These are phyloP conservation scores for Pisolithus sp. DNA, from an alignment of 768 basidiomycete genomes.

Conservation along the genomic window DNA sequence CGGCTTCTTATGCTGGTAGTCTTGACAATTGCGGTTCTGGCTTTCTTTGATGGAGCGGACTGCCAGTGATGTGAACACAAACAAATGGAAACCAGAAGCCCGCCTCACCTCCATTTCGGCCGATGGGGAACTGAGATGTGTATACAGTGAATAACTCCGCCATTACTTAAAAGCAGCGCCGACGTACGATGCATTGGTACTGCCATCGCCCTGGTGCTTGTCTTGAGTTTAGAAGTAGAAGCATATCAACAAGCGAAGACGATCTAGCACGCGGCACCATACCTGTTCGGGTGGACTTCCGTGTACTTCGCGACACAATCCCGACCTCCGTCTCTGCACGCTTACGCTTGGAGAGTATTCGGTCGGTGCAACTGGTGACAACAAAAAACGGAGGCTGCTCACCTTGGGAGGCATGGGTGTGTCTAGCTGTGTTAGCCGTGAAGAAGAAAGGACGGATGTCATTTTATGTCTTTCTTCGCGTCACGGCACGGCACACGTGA, in stretches of 20 bases:
- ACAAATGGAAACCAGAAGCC: neutral
- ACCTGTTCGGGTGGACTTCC: conserved; percentile 37
- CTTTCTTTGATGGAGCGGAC: conserved; percentile 35
- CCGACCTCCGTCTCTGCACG: conserved; percentile 35
- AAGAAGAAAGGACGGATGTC: neutral
- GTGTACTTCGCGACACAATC: conserved; percentile 38
- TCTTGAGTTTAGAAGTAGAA: conserved; percentile 9
- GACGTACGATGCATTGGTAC: conserved; percentile 20
- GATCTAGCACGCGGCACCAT: conserved; percentile 8
- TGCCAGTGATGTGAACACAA: too few relatives aligned
- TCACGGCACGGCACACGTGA: neutral
- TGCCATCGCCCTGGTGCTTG: conserved; percentile 8
- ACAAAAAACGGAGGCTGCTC: neutral
- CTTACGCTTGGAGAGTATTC: conserved; percentile 43
- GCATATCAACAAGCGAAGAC: neutral
- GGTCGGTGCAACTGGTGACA: neutral
- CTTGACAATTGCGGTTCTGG: conserved; percentile 24
- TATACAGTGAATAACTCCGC: too few relatives aligned
- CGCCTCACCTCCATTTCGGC: conserved; percentile 19
- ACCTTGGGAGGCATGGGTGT: neutral
- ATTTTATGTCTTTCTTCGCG: neutral
- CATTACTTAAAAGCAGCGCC: neutral
- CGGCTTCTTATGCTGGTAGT: conserved; percentile 9
- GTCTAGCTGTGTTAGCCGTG: neutral
- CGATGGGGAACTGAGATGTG: conserved; percentile 6